Conservation (phyloP, 164 flowering plant genomes). For the Vitis cinerea region DNA sequence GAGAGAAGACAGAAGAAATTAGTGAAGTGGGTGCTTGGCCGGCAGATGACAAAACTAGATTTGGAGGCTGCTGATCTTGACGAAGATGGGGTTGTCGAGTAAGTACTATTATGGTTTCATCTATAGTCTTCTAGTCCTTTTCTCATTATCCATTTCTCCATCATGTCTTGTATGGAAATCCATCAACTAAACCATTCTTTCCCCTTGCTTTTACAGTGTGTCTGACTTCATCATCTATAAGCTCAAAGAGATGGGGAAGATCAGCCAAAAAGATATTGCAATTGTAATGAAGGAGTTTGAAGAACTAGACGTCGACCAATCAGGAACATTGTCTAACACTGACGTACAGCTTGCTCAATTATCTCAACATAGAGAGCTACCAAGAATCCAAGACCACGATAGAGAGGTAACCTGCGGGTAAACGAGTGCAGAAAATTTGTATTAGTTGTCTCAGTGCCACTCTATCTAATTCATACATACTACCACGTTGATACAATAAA, state of each 20-base stretch:
- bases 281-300: conserved; percentile 69
- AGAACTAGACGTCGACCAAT: conserved; percentile 76
- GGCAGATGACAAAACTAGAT: conserved; percentile 53
- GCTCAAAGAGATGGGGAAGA: conserved; percentile 92
- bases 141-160: not conserved
- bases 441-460: no score
- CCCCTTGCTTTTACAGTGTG: conserved; percentile 31
- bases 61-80: conserved; percentile 90
- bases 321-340: conserved; percentile 65
- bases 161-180: no score
- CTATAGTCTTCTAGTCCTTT: not conserved
- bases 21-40: conserved; percentile 66
- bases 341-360: conserved; percentile 56
- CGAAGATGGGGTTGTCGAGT: conserved; percentile 63
- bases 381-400: not conserved
- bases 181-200: not conserved
- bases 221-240: conserved; percentile 74
- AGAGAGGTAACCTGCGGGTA: not conserved
- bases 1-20: conserved; percentile 50
- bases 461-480: no score
- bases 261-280: conserved; percentile 67
- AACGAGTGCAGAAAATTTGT: no score
- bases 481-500: no score
- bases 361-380: conserved; percentile 10
- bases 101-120: conserved; percentile 10